A percentile compares a stretch with the other conserved stretches of the same genome.
Evolutionary conservation across 805 yeast species (phyloP).

Genomic region (Nakazawaea molendinolei): DNA sequence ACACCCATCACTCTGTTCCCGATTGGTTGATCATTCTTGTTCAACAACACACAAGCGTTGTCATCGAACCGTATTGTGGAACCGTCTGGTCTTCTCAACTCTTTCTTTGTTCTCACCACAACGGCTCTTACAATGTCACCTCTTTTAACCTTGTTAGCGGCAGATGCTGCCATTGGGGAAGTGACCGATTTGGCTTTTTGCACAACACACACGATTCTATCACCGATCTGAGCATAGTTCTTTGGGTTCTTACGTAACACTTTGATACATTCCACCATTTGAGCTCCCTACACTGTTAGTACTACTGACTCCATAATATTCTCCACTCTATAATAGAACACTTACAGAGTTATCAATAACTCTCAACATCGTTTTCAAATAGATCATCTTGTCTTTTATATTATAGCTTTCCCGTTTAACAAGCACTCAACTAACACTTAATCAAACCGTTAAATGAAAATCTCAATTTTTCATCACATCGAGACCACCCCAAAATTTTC

Average conservation of each 20-base stretch:
- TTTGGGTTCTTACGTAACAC: constrained; percentile 85
- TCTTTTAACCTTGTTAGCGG: constrained; percentile 79
- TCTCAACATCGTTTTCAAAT: constrained; percentile 78
- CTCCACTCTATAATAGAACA: neutral
- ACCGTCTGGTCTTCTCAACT: constrained; percentile 78
- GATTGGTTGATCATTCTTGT: constrained; percentile 84
- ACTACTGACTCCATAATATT: no score
- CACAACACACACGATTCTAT: constrained; percentile 88
- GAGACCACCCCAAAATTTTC: no score
- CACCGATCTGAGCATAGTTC: constrained; percentile 82
- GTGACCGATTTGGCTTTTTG: constrained; percentile 81
- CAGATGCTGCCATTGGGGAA: constrained; percentile 64
- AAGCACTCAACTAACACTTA: no score
- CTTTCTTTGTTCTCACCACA: constrained; percentile 79
- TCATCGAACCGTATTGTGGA: constrained; percentile 84
- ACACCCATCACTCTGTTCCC: constrained; percentile 90
- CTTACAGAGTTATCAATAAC: constrained; percentile 83
- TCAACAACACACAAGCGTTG: constrained; percentile 92
- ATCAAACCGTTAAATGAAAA: no score
- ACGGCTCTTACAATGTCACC: constrained; percentile 96
- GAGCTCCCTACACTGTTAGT: constrained; percentile 66
- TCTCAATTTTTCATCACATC: no score
- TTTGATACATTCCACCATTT: constrained; percentile 91
- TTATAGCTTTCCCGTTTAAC: no score
- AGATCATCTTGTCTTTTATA: constrained; percentile 55